These are phyloP conservation scores for Candida incommunis DNA, from an alignment of 805 yeast genomes.

Conservation along the genomic window DNA sequence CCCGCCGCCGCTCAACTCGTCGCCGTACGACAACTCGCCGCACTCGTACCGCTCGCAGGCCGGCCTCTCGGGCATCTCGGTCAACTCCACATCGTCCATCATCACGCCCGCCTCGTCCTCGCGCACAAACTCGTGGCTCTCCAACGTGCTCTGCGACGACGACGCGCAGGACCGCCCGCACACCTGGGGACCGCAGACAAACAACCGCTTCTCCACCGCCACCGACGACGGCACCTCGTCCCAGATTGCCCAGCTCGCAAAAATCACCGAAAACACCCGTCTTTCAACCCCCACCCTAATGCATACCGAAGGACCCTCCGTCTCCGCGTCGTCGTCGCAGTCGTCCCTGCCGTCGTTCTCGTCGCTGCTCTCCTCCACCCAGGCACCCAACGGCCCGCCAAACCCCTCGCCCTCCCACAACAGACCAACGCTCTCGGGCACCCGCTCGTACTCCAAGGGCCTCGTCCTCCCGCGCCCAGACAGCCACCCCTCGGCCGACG, in stretches of 20 bases:
- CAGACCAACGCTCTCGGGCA: conserved; percentile 14
- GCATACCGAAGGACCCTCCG: background rate
- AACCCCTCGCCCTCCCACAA: background rate
- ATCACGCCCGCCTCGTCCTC: conserved; percentile 12
- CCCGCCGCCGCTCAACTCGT: conserved; percentile 6
- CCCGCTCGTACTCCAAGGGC: conserved; percentile 16
- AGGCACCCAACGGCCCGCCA: background rate
- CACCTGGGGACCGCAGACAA: conserved; percentile 18
- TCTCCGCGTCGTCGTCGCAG: conserved; percentile 1
- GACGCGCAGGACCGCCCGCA: conserved; percentile 15
- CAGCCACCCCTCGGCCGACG: conserved; percentile 15
- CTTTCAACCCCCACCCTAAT: background rate
- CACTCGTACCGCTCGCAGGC: conserved; percentile 7
- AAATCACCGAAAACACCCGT: background rate
- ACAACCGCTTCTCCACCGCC: background rate
- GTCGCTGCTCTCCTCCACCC: background rate
- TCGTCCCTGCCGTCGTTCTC: background rate
- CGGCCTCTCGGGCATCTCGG: conserved; percentile 5
- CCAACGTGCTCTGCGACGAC: conserved; percentile 10
- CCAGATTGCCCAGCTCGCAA: background rate
- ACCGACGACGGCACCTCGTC: conserved; percentile 2
- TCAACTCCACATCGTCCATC: conserved; percentile 10
- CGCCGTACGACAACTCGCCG: conserved; percentile 4
- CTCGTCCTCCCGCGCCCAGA: conserved; percentile 17
- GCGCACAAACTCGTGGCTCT: conserved; percentile 14